Percentiles rank a stretch among this genome's conserved stretches.
These are phyloP conservation scores for Eudorina sp. DNA, from an alignment of 139 green algal genomes.

Conservation along the genomic window DNA sequence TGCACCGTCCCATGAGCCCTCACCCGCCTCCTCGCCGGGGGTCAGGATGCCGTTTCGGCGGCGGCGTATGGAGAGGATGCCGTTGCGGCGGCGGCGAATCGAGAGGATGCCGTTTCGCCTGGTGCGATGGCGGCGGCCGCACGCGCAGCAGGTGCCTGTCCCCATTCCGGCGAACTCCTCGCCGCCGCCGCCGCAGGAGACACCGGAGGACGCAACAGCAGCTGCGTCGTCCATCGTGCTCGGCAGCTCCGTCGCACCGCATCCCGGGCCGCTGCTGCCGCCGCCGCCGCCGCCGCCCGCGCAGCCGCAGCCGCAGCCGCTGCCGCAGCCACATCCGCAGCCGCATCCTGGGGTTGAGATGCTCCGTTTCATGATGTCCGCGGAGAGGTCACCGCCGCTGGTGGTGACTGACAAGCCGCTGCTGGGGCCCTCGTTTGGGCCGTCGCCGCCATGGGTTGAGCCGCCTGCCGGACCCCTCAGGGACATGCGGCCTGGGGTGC, in stretches of 20 bases:
- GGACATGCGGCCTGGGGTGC: too few relatives aligned
- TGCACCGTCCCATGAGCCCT: neutral
- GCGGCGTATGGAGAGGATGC: slow-evolving; percentile 4
- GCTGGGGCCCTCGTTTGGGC: neutral
- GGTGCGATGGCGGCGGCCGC: neutral
- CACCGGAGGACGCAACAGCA: too few relatives aligned
- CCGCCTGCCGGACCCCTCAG: neutral
- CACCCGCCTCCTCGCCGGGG: neutral
- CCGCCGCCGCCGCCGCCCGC: neutral
- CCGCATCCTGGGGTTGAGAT: neutral
- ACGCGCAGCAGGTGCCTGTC: neutral
- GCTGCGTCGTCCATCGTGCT: too few relatives aligned
- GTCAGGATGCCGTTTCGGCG: slow-evolving; percentile 3
- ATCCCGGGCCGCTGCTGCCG: neutral
- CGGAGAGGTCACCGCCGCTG: neutral
- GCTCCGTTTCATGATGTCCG: neutral
- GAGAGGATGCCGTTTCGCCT: slow-evolving; percentile 14
- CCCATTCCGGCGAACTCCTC: too few relatives aligned
- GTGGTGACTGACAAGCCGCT: neutral
- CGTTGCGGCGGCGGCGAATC: slow-evolving; percentile 9
- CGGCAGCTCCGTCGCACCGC: too few relatives aligned
- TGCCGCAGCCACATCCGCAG: neutral
- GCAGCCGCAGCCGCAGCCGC: neutral
- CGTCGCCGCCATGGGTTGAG: neutral
- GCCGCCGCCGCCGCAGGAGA: too few relatives aligned